Conservation (phyloP, 2,329 filamentous ascomycete genomes). For the Fusarium piperis region DNA sequence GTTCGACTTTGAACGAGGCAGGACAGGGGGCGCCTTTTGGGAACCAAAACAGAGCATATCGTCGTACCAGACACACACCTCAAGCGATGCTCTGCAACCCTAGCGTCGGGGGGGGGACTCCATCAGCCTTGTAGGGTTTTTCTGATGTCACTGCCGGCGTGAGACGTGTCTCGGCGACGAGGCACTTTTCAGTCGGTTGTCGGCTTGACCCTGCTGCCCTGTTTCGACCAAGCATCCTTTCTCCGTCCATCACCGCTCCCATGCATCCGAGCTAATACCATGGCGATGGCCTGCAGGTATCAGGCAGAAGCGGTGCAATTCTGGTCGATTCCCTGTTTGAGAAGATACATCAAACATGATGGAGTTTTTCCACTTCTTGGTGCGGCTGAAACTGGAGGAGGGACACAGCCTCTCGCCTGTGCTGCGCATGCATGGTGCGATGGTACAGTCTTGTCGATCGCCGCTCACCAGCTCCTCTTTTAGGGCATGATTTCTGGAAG, state of each 20-base stretch:
- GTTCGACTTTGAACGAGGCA: constrained; percentile 21
- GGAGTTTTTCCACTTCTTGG: constrained; percentile 39
- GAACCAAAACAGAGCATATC: background rate
- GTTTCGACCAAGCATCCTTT: constrained; percentile 5
- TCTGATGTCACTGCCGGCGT: constrained; percentile 35
- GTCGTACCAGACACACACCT: background rate
- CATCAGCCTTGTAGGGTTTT: constrained; percentile 41
- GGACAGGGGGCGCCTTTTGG: constrained; percentile 7
- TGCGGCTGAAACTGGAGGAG: constrained; percentile 38
- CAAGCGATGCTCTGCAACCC: background rate
- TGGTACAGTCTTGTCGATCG: constrained; percentile 15
- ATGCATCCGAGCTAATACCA: constrained; percentile 12
- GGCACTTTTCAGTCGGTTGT: constrained; percentile 23
- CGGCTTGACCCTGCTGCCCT: constrained; percentile 1
- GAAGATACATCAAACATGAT: constrained; percentile 8
- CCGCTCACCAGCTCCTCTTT: constrained; percentile 1
- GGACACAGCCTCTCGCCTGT: constrained; percentile 28
- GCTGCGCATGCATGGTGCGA: constrained; percentile 20
- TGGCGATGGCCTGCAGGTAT: constrained; percentile 3
- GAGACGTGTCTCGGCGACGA: constrained; percentile 34
- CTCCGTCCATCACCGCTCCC: constrained; percentile 1
- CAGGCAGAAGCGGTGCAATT: constrained; percentile 12
- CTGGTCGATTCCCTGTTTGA: background rate
- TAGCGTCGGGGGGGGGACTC: constrained; percentile 4
- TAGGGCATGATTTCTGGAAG: constrained; percentile 25